A percentile compares a stretch with the other conserved stretches of the same genome.
Conservation (phyloP, 164 flowering plant genomes). For the Santalum album region DNA sequence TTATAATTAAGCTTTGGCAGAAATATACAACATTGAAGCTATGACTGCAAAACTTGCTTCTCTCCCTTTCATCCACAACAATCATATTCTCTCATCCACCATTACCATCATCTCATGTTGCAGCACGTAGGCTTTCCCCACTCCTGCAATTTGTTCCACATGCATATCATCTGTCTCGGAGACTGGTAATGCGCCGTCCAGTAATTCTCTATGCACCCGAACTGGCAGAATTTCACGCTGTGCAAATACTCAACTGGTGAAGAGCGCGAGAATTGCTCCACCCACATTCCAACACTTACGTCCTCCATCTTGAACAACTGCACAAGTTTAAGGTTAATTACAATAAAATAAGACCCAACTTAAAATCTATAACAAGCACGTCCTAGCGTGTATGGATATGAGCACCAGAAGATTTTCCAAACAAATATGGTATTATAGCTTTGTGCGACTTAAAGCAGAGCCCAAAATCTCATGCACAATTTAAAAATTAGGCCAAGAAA, state of each 20-base stretch:
- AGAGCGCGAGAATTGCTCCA: conserved; percentile 55
- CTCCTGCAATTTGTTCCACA: conserved; percentile 61
- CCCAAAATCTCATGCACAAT: not conserved
- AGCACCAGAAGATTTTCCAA: no score
- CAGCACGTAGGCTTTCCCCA: conserved; percentile 54
- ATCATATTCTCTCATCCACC: not conserved
- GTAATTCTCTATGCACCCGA: conserved; percentile 70
- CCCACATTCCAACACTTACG: conserved; percentile 91
- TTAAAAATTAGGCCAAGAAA: no score
- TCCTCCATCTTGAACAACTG: conserved; percentile 91
- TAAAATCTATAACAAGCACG: no score
- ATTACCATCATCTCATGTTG: conserved; percentile 47
- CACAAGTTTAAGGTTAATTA: no score
- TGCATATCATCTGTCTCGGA: conserved; percentile 78
- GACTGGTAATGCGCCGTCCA: conserved; percentile 83
- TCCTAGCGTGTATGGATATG: no score
- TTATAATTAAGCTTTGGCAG: no score
- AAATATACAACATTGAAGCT: no score
- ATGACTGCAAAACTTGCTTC: no score
- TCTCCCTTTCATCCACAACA: no score
- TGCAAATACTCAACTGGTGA: conserved; percentile 52
- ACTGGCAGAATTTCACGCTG: conserved; percentile 66
- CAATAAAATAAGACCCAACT: no score
- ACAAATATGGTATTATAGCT: no score
- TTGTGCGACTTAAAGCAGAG: no score